These are phyloP conservation scores for Tillandsia leiboldiana DNA, from an alignment of 176 grass and related monocot genomes.

Conservation along the genomic window DNA sequence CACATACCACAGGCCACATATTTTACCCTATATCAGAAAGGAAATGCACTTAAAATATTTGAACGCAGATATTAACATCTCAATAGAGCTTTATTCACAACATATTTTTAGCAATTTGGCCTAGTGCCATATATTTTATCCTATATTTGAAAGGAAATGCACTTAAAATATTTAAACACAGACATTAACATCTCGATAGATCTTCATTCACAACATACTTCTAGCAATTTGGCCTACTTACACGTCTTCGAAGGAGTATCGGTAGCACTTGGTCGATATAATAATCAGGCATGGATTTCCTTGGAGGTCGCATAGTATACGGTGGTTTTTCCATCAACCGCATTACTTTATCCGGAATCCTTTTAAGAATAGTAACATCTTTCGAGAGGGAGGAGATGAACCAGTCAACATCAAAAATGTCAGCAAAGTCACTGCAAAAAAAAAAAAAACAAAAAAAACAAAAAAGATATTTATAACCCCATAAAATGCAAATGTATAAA, in stretches of 20 bases:
- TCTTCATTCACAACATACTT: background rate
- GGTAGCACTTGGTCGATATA: slow-evolving; percentile 79
- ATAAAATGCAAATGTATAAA: background rate
- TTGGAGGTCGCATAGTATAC: slow-evolving; percentile 86
- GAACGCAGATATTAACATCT: background rate
- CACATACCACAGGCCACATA: too few relatives aligned
- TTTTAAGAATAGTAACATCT: slow-evolving; percentile 73
- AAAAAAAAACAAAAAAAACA: background rate
- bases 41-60: background rate
- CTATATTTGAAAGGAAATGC: too few relatives aligned
- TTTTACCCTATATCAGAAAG: too few relatives aligned
- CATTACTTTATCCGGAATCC: slow-evolving; percentile 84
- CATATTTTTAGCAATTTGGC: background rate
- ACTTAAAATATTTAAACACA: background rate
- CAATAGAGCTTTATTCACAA: background rate
- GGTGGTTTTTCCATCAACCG: slow-evolving; percentile 87
- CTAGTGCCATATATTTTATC: too few relatives aligned
- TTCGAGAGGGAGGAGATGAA: slow-evolving; percentile 74
- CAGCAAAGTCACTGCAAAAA: slow-evolving; percentile 63
- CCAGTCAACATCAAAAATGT: slow-evolving; percentile 88
- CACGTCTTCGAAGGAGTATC: slow-evolving; percentile 75
- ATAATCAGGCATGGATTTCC: slow-evolving; percentile 89
- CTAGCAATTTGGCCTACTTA: slow-evolving; percentile 37
- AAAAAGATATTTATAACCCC: background rate
- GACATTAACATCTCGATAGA: background rate